Conservation (phyloP, 345 rosid species). For the Brassica carinata region DNA sequence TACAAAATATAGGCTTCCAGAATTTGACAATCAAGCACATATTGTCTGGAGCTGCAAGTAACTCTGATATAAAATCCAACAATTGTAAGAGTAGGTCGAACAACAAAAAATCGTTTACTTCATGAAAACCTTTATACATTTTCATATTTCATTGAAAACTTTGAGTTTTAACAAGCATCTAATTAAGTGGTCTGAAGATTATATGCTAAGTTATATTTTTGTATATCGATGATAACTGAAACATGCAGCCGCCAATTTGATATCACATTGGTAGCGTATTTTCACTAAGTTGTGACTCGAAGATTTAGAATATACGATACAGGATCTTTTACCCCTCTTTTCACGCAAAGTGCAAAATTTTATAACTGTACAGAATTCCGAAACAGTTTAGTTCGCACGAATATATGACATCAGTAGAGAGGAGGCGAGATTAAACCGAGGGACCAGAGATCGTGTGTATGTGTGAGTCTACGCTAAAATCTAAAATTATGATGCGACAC, state of each 20-base stretch:
- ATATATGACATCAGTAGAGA: constrained; percentile 23
- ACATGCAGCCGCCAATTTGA: background rate
- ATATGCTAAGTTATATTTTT: background rate
- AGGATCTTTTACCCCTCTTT: constrained; percentile 25
- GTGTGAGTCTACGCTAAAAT: constrained; percentile 36
- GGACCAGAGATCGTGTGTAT: constrained; percentile 35
- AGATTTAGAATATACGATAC: constrained; percentile 7
- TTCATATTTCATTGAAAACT: background rate
- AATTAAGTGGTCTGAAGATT: too few relatives aligned
- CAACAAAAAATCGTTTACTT: background rate
- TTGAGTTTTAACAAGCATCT: background rate
- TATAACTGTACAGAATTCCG: background rate
- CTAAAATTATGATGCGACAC: constrained; percentile 25
- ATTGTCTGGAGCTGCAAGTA: background rate
- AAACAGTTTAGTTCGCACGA: constrained; percentile 4
- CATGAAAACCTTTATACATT: background rate
- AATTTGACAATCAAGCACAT: background rate
- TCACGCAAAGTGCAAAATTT: constrained; percentile 24
- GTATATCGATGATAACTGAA: background rate
- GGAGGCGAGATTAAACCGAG: constrained; percentile 32
- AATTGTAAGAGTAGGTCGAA: background rate
- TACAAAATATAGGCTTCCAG: background rate
- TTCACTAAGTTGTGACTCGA: background rate
- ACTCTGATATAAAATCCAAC: background rate
- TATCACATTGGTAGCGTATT: background rate